Evolutionary conservation across 2,329 filamentous ascomycete genomes (phyloP).

Genomic region (Metarhizium album): DNA sequence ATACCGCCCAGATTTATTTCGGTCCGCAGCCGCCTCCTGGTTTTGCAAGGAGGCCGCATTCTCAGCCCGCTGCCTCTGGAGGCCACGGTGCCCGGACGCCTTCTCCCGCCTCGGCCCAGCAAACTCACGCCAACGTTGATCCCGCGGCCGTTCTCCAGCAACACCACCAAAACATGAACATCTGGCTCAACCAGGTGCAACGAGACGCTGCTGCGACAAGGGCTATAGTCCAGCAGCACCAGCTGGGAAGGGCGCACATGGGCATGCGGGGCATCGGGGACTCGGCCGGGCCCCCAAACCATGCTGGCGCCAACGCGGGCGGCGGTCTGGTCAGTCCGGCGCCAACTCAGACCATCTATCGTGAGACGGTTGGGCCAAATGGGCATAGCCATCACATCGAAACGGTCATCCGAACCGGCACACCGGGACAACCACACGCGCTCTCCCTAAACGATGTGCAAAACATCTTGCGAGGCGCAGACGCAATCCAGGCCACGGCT

Average conservation of each 20-base stretch:
- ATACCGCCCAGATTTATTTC: conserved; percentile 9
- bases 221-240: conserved; percentile 32
- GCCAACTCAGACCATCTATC: conserved; percentile 19
- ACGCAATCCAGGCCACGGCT: conserved; percentile 33
- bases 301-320: conserved; percentile 10
- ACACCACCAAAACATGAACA: conserved; percentile 32
- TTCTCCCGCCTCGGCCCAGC: conserved; percentile 16
- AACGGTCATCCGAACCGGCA: conserved; percentile 17
- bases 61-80: conserved; percentile 16
- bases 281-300: conserved; percentile 8
- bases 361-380: conserved; percentile 22
- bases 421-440: conserved; percentile 14
- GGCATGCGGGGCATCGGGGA: conserved; percentile 32
- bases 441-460: conserved; percentile 34
- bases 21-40: conserved; percentile 19
- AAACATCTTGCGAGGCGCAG: conserved; percentile 34
- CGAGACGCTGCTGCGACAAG: conserved; percentile 32
- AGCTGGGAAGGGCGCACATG: conserved; percentile 28
- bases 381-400: conserved; percentile 26
- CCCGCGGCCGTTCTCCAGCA: conserved; percentile 22
- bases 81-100: conserved; percentile 21
- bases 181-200: conserved; percentile 37
- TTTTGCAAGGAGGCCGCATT: conserved; percentile 19
- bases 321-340: conserved; percentile 15
- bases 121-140: conserved; percentile 13